Conservation (phyloP, 805 yeast species). For the Cyberlindnera misumaiensis region DNA sequence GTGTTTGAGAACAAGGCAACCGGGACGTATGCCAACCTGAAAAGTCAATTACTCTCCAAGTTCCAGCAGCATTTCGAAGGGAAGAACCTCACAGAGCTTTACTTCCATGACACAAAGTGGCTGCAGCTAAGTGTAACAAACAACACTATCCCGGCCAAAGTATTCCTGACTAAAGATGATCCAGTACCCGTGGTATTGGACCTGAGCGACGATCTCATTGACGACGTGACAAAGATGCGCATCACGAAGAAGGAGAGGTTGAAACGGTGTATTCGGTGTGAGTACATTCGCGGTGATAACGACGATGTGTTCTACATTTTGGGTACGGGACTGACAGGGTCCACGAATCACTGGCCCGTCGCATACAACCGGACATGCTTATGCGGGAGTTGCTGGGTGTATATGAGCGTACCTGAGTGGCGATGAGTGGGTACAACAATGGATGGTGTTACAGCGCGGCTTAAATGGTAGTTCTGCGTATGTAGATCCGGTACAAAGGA, state of each 20-base stretch:
- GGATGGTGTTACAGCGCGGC: background rate
- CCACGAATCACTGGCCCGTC: constrained; percentile 44
- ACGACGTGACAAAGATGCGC: constrained; percentile 23
- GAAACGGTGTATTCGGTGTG: constrained; percentile 50
- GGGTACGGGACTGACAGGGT: constrained; percentile 14
- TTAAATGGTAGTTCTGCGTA: background rate
- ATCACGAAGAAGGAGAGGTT: constrained; percentile 23
- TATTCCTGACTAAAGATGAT: constrained; percentile 28
- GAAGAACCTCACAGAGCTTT: constrained; percentile 2
- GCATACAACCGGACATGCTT: constrained; percentile 69
- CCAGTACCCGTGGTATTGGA: constrained; percentile 28
- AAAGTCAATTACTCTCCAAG: background rate
- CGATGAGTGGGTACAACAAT: too few relatives aligned
- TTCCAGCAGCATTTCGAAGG: constrained; percentile 4
- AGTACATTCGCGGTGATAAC: constrained; percentile 33
- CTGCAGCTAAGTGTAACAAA: constrained; percentile 32
- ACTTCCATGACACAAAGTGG: constrained; percentile 62
- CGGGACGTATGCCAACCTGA: constrained; percentile 16
- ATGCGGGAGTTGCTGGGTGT: constrained; percentile 76
- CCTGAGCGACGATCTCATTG: constrained; percentile 25
- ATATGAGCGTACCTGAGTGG: constrained; percentile 20
- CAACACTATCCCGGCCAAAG: constrained; percentile 25
- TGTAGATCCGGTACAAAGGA: too few relatives aligned
- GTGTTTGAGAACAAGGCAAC: constrained; percentile 22
- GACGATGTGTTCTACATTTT: constrained; percentile 23